Evolutionary conservation across 192 early-diverging fungal species (phyloP), one percentile per base, ranked within the genome.

Genomic region (Entomortierella parvispora): DNA sequence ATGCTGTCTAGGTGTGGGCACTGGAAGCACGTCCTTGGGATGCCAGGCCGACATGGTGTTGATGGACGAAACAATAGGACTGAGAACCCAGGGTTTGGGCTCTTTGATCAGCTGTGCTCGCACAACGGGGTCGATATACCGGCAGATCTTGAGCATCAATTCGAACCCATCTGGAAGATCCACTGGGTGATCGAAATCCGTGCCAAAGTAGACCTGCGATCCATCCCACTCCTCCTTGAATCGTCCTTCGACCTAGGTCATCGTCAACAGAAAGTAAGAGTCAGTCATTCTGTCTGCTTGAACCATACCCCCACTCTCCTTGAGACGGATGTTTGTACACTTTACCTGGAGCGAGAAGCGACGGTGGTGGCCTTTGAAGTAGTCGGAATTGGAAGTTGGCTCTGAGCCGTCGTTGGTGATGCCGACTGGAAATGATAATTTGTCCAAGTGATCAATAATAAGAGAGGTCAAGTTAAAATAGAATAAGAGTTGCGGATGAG

Each of bases 321-420:
- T 40, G 37, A 9, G 5, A 50, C 25, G 1, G 10, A 25, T 10
- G 49, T n/a, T 20, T 8, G 44, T 14, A 1, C 3, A 29, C 10
- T 23, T 55, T 67, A 80, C 79, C 68, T 80, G 79, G 26, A 80
- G 20, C 6, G 79, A 80, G 57, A 80, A 80, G 14, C 68, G 45
- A 22, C 79, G 79, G 40, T 72, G 71, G 57, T 43, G 69, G 18
- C 64, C 64, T 20, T 80, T 57, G 44, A 80, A 80, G 43, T 80
- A 80, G 15, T 80, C 79, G 12, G 58, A 52, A 44, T 80, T 65
- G 47, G 44, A 45, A 51, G 71, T 57, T 11, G 79, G 69, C 15
- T 80, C 58, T n/a, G 68, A 72, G 23, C 65, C 65, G 23, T 80
- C 79, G 31, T 72, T 80, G 5, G 79, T 72, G 58, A 69, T 67